Evolutionary conservation across 768 basidiomycete species (phyloP).

Genomic region (Mycena olivaceomarginata): DNA sequence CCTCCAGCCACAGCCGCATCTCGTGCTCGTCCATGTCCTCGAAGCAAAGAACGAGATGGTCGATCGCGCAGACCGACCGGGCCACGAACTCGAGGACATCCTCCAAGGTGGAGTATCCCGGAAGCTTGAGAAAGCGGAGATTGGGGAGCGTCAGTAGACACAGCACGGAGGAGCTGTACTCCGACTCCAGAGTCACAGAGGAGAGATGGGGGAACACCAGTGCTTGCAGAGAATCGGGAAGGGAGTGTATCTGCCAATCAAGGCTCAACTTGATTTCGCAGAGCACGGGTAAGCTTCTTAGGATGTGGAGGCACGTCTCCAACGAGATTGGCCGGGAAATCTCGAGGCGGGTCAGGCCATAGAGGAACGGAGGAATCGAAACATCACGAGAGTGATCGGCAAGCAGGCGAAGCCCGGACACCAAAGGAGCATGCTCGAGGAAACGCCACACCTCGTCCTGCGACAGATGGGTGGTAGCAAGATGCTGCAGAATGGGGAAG

Average conservation of each 20-base stretch:
- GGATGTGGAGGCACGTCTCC: neutral
- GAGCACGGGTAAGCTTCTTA: neutral
- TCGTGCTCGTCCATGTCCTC: too few species aligned
- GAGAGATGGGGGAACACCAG: neutral
- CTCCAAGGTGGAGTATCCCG: neutral
- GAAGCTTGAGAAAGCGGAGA: neutral
- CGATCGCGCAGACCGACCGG: slow-evolving; percentile 18
- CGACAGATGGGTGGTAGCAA: neutral
- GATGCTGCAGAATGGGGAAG: slow-evolving; percentile 18
- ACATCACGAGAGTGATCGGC: neutral
- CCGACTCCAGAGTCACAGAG: neutral
- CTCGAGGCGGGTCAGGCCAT: neutral
- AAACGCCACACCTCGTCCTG: neutral
- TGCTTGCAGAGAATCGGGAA: neutral
- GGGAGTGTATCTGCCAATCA: neutral
- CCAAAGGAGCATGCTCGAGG: neutral
- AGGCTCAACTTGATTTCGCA: neutral
- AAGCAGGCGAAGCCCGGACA: slow-evolving; percentile 16
- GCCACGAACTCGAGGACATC: neutral
- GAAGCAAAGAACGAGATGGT: slow-evolving; percentile 1
- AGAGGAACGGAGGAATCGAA: neutral
- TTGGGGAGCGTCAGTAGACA: slow-evolving; percentile 1
- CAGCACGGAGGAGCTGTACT: neutral
- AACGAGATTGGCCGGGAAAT: neutral
- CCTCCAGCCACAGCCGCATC: too few species aligned